These are phyloP conservation scores for Colletotrichum melonis DNA, from an alignment of 2,329 filamentous ascomycete species.

Conservation along the genomic window DNA sequence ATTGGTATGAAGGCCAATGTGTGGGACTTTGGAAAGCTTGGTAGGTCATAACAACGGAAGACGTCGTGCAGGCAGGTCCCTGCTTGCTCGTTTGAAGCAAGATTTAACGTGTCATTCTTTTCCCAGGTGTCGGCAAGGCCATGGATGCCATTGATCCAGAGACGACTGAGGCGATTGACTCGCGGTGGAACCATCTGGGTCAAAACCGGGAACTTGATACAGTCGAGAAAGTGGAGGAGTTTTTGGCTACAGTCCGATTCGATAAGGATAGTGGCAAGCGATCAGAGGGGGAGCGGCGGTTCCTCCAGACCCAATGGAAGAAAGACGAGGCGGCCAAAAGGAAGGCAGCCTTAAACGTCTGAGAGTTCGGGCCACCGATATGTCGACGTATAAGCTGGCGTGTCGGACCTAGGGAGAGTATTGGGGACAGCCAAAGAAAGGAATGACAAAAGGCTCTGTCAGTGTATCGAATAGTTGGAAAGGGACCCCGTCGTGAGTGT, in stretches of 20 bases:
- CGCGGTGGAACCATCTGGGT: constrained; percentile 67
- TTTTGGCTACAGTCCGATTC: constrained; percentile 65
- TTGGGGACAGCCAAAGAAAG: neutral
- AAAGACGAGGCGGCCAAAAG: constrained; percentile 8
- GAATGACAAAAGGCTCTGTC: neutral
- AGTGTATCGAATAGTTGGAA: constrained; percentile 12
- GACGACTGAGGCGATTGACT: constrained; percentile 54
- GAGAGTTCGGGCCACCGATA: neutral
- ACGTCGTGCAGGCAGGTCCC: neutral
- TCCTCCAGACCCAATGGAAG: constrained; percentile 19
- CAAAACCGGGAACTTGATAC: constrained; percentile 62
- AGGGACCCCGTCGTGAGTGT: neutral
- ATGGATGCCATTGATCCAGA: constrained; percentile 62
- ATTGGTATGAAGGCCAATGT: constrained; percentile 99
- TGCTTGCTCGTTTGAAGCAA: neutral
- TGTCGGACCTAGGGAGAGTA: neutral
- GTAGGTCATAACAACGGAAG: constrained; percentile 42
- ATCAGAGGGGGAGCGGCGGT: constrained; percentile 27
- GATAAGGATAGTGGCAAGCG: constrained; percentile 38
- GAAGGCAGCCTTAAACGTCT: neutral
- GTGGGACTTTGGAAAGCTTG: constrained; percentile 84
- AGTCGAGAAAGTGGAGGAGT: constrained; percentile 67
- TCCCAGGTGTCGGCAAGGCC: constrained; percentile 59
- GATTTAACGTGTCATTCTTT: constrained; percentile 33
- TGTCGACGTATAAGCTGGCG: neutral